Conservation (phyloP, 2,329 filamentous ascomycete species). For the Nemania serpens region DNA sequence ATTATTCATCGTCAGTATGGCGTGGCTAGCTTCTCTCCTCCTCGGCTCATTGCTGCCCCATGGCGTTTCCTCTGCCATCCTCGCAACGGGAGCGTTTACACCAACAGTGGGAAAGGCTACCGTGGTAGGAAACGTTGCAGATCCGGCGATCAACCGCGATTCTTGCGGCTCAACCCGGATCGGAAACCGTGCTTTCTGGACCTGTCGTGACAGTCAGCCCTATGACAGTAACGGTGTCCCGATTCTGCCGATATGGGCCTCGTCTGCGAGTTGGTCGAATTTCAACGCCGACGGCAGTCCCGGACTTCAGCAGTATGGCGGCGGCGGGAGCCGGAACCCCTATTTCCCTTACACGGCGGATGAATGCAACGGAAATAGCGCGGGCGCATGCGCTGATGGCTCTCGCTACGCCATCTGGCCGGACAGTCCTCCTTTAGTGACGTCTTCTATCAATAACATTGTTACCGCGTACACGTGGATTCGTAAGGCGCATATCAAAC, state of each 20-base stretch:
- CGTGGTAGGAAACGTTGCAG: constrained; percentile 36
- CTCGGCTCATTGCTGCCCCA: constrained; percentile 14
- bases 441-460: constrained; percentile 21
- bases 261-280: constrained; percentile 34
- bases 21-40: constrained; percentile 9
- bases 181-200: constrained; percentile 28
- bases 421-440: constrained; percentile 32
- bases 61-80: constrained; percentile 3
- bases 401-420: constrained; percentile 36
- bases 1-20: constrained; percentile 15
- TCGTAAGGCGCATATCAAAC: constrained; percentile 28
- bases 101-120: constrained; percentile 32
- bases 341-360: constrained; percentile 24
- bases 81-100: constrained; percentile 16
- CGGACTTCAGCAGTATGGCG: constrained; percentile 17
- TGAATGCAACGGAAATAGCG: constrained; percentile 17
- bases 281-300: constrained; percentile 24
- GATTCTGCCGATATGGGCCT: constrained; percentile 30
- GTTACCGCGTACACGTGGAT: constrained; percentile 36
- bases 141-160: constrained; percentile 32
- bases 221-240: constrained; percentile 30
- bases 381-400: constrained; percentile 24
- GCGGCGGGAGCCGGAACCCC: constrained; percentile 17
- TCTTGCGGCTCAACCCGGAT: constrained; percentile 29
- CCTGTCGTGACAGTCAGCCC: constrained; percentile 30